Conservation (phyloP, 208 protist genomes). For the Wallacemonas sp. region DNA sequence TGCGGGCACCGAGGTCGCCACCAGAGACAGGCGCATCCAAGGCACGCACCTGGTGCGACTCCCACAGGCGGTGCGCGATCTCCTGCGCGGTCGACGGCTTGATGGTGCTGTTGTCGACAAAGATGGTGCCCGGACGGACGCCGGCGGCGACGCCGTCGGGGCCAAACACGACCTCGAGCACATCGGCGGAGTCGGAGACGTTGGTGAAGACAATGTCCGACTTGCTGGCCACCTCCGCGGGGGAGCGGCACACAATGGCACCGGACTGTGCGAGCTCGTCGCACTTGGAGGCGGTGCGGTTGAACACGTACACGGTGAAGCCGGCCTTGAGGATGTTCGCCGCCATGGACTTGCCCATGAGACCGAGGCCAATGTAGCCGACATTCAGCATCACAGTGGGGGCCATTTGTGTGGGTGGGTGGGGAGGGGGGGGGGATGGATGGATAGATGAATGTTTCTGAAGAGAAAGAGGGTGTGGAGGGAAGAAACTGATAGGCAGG, state of each 20-base stretch:
- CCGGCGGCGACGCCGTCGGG: conserved; percentile 75
- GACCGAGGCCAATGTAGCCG: conserved; percentile 93
- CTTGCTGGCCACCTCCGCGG: conserved; percentile 76
- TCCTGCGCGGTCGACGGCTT: conserved; percentile 91
- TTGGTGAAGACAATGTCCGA: conserved; percentile 94
- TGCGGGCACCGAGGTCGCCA: conserved; percentile 92
- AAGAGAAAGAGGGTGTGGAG: too few species aligned
- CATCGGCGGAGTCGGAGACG: conserved; percentile 91
- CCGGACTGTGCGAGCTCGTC: conserved; percentile 77
- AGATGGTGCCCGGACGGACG: conserved; percentile 67
- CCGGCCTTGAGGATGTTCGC: conserved; percentile 89
- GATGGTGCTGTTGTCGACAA: conserved; percentile 96
- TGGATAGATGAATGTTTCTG: too few species aligned
- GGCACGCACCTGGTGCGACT: conserved; percentile 67
- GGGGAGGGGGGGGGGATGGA: background rate
- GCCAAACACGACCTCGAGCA: conserved; percentile 87
- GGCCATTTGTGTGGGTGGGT: conserved; percentile 7
- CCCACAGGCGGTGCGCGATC: conserved; percentile 80
- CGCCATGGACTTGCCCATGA: conserved; percentile 95
- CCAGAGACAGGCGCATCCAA: conserved; percentile 96
- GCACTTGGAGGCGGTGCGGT: conserved; percentile 84
- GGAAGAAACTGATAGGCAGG: too few species aligned
- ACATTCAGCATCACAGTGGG: conserved; percentile 44
- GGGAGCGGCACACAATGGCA: conserved; percentile 60
- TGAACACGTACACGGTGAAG: conserved; percentile 85